phyloP scores from a whole-genome alignment of 1,284 basidiomycete genomes.

The Pyrrhoderma lamaoense region DNA sequence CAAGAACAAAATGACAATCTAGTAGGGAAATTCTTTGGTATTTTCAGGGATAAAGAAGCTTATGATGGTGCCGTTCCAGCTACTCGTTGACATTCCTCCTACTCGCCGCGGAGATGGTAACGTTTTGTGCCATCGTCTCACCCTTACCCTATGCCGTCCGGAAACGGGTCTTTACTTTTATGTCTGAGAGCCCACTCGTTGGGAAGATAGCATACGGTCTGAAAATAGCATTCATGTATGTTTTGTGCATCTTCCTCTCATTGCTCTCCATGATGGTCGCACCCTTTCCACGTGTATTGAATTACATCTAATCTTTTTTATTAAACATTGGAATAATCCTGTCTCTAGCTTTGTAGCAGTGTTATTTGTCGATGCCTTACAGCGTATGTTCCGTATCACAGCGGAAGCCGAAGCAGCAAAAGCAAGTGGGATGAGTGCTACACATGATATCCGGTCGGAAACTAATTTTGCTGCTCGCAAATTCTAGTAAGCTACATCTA shows the following conservation, averaged over 20 bases:
- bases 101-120: conserved; percentile 70
- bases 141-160: conserved; percentile 73
- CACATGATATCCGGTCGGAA: conserved; percentile 70
- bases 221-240: conserved; percentile 93
- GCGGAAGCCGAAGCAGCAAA: conserved; percentile 70
- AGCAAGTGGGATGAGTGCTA: conserved; percentile 39
- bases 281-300: not conserved
- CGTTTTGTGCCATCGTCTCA: conserved; percentile 67
- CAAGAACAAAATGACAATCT: conserved; percentile 56
- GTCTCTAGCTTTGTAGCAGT: conserved; percentile 81
- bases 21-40: conserved; percentile 36
- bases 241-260: conserved; percentile 11
- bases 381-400: conserved; percentile 86
- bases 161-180: conserved; percentile 69
- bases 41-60: not conserved
- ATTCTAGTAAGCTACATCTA: conserved; percentile 71
- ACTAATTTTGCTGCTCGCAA: conserved; percentile 83
- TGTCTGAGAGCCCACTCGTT: conserved; percentile 59
- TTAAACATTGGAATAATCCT: not conserved
- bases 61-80: conserved; percentile 30
- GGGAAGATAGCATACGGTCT: conserved; percentile 74
- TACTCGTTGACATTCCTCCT: conserved; percentile 74
- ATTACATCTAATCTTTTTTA: not conserved
- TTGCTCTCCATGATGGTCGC: not conserved
- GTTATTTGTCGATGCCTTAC: conserved; percentile 83